A percentile compares a stretch with the other conserved stretches of the same genome.
Conservation (phyloP, 495 filamentous ascomycete genomes). For the Xylaria venustula region DNA sequence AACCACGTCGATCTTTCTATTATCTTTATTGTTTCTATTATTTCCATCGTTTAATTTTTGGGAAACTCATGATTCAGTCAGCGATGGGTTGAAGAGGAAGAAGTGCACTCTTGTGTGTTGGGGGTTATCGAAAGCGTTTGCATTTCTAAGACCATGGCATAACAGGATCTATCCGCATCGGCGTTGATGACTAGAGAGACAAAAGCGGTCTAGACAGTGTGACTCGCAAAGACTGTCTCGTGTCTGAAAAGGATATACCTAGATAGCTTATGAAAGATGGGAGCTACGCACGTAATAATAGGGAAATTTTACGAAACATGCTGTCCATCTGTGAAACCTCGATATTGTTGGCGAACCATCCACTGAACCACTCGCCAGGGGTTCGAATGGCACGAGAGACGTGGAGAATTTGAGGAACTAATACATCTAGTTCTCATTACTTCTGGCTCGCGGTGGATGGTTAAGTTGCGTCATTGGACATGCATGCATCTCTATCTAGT, state of each 20-base stretch:
- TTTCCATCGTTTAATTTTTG: too few relatives aligned
- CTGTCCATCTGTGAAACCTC: too few relatives aligned
- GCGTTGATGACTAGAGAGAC: conserved; percentile 7
- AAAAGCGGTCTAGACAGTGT: background rate
- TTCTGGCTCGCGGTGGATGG: too few relatives aligned
- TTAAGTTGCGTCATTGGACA: too few relatives aligned
- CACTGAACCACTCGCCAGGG: too few relatives aligned
- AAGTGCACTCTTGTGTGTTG: background rate
- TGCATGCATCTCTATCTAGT: too few relatives aligned
- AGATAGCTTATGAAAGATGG: conserved; percentile 1
- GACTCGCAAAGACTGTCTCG: background rate
- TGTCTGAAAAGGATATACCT: background rate
- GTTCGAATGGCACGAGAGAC: too few relatives aligned
- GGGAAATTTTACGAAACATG: background rate
- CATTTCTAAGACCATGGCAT: background rate
- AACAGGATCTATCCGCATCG: background rate
- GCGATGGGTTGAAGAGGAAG: background rate
- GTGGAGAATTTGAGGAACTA: too few relatives aligned
- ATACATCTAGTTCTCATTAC: too few relatives aligned
- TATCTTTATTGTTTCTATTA: background rate
- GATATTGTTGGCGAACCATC: too few relatives aligned
- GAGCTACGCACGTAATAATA: background rate
- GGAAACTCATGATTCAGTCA: background rate
- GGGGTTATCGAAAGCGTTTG: conserved; percentile 4
- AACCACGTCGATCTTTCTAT: background rate